A percentile compares a stretch with the other conserved stretches of the same genome.
phyloP scores from a whole-genome alignment of 139 green algal genomes.

The Dunaliella primolecta region DNA sequence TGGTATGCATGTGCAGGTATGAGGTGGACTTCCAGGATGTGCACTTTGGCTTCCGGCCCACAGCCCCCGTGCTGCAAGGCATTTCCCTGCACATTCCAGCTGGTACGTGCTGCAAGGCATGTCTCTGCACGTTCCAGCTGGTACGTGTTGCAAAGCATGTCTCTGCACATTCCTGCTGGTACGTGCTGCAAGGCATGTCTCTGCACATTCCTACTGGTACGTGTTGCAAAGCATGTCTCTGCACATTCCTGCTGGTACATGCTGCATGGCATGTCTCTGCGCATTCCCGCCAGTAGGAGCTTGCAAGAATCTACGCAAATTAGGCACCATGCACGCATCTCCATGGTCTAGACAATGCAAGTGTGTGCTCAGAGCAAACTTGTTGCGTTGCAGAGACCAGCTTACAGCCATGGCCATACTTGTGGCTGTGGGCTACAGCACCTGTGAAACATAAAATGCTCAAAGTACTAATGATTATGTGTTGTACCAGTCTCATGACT shows the following conservation, averaged over 20 bases:
- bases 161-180: conserved; percentile 58
- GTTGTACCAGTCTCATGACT: no score
- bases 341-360: no score
- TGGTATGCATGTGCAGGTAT: conserved; percentile 10
- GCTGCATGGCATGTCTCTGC: conserved; percentile 56
- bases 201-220: conserved; percentile 57
- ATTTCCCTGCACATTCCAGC: conserved; percentile 32
- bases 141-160: conserved; percentile 38
- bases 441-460: no score
- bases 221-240: conserved; percentile 54
- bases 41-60: conserved; percentile 68
- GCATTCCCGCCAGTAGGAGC: conserved; percentile 43
- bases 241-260: conserved; percentile 44
- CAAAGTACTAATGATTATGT: no score
- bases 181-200: conserved; percentile 37
- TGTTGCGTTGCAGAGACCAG: no score
- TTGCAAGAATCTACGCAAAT: not conserved
- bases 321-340: no score
- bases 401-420: no score
- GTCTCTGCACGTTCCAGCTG: conserved; percentile 59
- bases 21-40: conserved; percentile 65
- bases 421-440: no score
- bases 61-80: conserved; percentile 53
- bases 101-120: conserved; percentile 30
- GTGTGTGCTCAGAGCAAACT: no score